Conservation (phyloP, 305 asterid genomes). For the Plantago coronopus region DNA sequence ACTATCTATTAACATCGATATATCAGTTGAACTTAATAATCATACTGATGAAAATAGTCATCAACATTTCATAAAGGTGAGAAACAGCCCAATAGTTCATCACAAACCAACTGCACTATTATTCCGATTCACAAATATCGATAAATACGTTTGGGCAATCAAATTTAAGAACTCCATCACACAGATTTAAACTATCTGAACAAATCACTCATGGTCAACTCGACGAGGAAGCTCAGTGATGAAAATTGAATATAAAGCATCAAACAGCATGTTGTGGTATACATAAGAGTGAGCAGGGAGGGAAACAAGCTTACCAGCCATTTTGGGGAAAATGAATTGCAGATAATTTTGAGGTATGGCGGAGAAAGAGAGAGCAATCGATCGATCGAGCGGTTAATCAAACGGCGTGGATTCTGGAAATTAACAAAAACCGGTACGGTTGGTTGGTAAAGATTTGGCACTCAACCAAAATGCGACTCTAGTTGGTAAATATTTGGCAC, state of each 20-base stretch:
- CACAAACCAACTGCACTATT: background rate
- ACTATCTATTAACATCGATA: background rate
- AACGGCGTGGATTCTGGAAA: background rate
- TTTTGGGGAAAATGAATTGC: background rate
- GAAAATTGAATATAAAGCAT: no score
- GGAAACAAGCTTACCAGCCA: conserved; percentile 1
- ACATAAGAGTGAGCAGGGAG: no score
- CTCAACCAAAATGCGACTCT: background rate
- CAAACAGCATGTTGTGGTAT: no score
- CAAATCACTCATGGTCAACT: conserved; percentile 6
- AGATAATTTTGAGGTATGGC: conserved; percentile 5
- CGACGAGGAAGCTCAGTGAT: background rate
- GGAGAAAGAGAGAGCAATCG: background rate
- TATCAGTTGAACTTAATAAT: background rate
- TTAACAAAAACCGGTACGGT: background rate
- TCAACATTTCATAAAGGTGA: background rate
- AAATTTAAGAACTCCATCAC: background rate
- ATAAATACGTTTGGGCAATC: background rate
- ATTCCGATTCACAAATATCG: background rate
- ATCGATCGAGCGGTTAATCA: background rate
- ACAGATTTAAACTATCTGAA: background rate
- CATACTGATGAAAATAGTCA: background rate
- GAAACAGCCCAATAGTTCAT: background rate
- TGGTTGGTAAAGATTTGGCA: conserved; percentile 6
- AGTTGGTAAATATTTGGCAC: no score